Base-by-base conservation (phyloP, 257 asterid species). In the Handroanthus guayacan region DNA sequence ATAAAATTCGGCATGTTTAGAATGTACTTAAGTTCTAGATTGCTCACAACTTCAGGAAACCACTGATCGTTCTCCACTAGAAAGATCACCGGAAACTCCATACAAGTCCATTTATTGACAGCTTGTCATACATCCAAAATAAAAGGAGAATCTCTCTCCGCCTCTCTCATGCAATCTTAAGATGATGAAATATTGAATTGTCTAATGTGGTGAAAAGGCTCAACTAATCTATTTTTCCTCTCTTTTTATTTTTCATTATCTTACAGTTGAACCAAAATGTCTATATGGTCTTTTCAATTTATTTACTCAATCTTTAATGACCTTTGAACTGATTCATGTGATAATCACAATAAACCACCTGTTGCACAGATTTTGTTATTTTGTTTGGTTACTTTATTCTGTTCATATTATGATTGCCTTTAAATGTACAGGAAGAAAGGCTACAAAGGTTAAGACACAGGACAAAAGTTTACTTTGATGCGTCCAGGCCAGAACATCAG, bases 401-500 rank as follows among this genome's bases (percentile, higher is more conserved):
- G 43, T 51, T 75, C 20, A 47, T 17, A 44, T 61, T 36, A 61
- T 78, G 9, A 13, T 44, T 78, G 31, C 39, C 55, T 70, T 76
- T 14, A 56, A 79, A 69, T 80, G 68, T 39, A 56, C 84, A 90
- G 97, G 91, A 87, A 78, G 92, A 89, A 80, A 89, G 95, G 87
- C 81, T 89, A 69, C 81, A 82, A 78, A 87, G 96, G 77, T 86
- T 93, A 83, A 89, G 86, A 78, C 83, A 84, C 75, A 87, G 98
- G 61, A 90, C 88, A 76, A 90, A 85, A 84, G 85, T 87, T 77
- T 70, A 82, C 67, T 93, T 91, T 75, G 95, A 89, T 82, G 87
- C 94, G 11, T 91, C 94, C 52, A 91, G 85, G 74, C 84, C 79
- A 41, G 90, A 88, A 60, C 98, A 93, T 85, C 98, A 88, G 96